Base-by-base conservation (phyloP, 192 early-diverging fungal species). In the Coemansia sp. region DNA sequence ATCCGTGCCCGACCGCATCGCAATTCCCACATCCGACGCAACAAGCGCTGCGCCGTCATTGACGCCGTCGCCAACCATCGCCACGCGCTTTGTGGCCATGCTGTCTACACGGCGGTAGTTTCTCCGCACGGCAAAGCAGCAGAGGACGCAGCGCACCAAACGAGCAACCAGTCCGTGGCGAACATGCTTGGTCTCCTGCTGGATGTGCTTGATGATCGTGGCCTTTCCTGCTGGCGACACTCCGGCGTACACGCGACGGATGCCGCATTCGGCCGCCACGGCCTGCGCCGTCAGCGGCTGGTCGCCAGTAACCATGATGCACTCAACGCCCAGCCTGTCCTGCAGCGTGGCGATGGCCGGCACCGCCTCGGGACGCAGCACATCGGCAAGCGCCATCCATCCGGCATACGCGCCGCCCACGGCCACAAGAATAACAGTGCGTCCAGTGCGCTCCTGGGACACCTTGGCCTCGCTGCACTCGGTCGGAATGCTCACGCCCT, bases 61-160 rank as follows among this genome's bases (percentile, higher is more conserved):
- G 71, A 96, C 90, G 43, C 97, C 97, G 72, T 99, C 97, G 13
- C 97, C 97, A 3, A 97, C 91, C 93, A 98, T 95, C 6, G 95
- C 97, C 63, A 88, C 72, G 13, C 84, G 81, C 67, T 71, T 69
- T 4, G 12, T 18, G 10, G 21, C 49, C 5, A 65, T 21, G 8
- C 23, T 48, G 19, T 16, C 16, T 67, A 47, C 21, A 7, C 18
- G 21, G 19, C 23, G 19, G 5, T 23, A 9, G 6, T 19, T 9
- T 26, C 52, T 21, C 12, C 61, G 26, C 26, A 26, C 26, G 26
- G 26, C 26, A 26, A 4, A 44, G 43, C 65, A 61, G 49, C 56
- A 13, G 38, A 32, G 49, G 45, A 56, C 52, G 43, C 56, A 40
- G 48, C 56, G 56, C 42, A 68, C 49, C 49, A 56, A 21, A 11